Percentiles rank a stretch among this genome's conserved stretches.
Conservation (phyloP, 495 filamentous ascomycete species). For the Articulospora tetracladia region DNA sequence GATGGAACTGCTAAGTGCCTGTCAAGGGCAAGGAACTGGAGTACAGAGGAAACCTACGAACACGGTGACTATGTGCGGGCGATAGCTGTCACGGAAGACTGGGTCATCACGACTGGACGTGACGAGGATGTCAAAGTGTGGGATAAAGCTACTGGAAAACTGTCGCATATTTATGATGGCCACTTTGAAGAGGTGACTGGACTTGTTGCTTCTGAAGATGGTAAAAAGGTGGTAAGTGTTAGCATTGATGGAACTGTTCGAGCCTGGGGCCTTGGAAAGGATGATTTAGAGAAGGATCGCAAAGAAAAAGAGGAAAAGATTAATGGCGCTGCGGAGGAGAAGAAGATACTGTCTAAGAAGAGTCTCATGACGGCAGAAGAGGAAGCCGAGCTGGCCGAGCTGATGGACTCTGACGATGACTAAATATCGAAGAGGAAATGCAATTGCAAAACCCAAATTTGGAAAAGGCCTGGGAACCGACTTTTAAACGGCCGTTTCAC, state of each 20-base stretch:
- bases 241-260: slow-evolving; percentile 86
- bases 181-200: slow-evolving; percentile 93
- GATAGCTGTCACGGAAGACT: slow-evolving; percentile 67
- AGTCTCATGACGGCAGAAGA: slow-evolving; percentile 63
- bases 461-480: too few relatives aligned
- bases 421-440: slow-evolving; percentile 1
- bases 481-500: too few relatives aligned
- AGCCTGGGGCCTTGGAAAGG: slow-evolving; percentile 66
- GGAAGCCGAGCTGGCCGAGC: slow-evolving; percentile 78
- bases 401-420: slow-evolving; percentile 58
- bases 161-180: slow-evolving; percentile 73
- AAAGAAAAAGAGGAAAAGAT: slow-evolving; percentile 40
- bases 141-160: slow-evolving; percentile 67
- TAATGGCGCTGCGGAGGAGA: slow-evolving; percentile 28
- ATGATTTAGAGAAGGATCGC: slow-evolving; percentile 55
- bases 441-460: too few relatives aligned
- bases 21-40: slow-evolving; percentile 58
- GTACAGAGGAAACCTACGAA: slow-evolving; percentile 62
- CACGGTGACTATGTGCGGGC: slow-evolving; percentile 91
- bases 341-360: slow-evolving; percentile 31
- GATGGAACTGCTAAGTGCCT: slow-evolving; percentile 81
- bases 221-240: slow-evolving; percentile 64
- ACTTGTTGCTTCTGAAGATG: slow-evolving; percentile 56
- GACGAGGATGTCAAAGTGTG: slow-evolving; percentile 92
- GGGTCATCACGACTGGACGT: slow-evolving; percentile 85